phyloP scores from a whole-genome alignment of 1,284 basidiomycete species.

The Cutaneotrichosporon sp. region DNA sequence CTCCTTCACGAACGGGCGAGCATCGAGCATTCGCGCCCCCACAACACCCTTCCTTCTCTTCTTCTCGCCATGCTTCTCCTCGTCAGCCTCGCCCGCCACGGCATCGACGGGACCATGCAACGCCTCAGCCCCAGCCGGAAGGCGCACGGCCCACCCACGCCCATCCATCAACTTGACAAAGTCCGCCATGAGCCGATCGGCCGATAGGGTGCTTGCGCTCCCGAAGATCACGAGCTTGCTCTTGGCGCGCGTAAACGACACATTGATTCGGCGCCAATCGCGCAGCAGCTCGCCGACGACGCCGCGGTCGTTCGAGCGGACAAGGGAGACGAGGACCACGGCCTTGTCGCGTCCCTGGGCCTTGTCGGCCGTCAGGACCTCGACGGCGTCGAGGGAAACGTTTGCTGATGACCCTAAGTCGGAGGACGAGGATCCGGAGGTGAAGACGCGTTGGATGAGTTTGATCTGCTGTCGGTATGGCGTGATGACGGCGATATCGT shows the following conservation, averaged over 20 bases:
- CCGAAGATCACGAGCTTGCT: conserved; percentile 88
- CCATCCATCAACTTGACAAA: conserved; percentile 71
- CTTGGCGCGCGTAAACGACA: conserved; percentile 89
- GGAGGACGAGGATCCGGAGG: neutral
- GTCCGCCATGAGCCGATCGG: conserved; percentile 57
- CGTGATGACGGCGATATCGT: conserved; percentile 81
- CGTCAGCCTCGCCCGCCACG: neutral
- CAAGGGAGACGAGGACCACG: conserved; percentile 87
- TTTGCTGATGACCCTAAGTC: too few relatives aligned
- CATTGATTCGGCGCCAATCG: conserved; percentile 94
- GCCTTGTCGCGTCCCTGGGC: conserved; percentile 97
- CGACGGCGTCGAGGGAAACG: conserved; percentile 53
- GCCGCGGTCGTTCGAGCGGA: conserved; percentile 72
- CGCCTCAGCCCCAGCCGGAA: conserved; percentile 56
- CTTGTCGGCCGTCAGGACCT: conserved; percentile 89
- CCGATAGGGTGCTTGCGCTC: conserved; percentile 64
- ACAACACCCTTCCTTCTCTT: neutral
- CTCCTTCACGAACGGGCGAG: conserved; percentile 24
- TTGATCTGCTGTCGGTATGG: conserved; percentile 95
- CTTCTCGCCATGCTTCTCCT: neutral
- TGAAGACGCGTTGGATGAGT: conserved; percentile 60
- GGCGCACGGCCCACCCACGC: conserved; percentile 62
- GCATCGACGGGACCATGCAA: conserved; percentile 16
- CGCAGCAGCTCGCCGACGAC: conserved; percentile 82
- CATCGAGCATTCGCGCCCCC: conserved; percentile 6